Evolutionary conservation across 2,329 filamentous ascomycete genomes (phyloP), one percentile per base, ranked within the genome.

Genomic region (Aureobasidium sp.): DNA sequence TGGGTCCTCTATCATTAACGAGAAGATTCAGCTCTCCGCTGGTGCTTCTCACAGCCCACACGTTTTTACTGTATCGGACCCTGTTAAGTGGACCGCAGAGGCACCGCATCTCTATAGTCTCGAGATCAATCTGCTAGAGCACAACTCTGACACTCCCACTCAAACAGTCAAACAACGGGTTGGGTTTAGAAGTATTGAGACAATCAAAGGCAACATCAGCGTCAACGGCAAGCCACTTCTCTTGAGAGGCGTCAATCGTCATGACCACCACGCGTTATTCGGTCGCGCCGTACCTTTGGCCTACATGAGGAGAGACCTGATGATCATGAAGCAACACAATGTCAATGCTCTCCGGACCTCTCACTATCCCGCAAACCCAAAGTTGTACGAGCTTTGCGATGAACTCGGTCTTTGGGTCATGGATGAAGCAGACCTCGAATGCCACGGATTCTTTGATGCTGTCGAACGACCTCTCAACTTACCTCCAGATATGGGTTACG

Each of bases 271-370:
- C 67, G 85, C 85, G 0, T 73, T 75, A 12, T 80, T 80, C 31
- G 87, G 87, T 3, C 83, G 87, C 0, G 80, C 85, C 0, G 84
- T 89, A 0, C 85, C 86, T 0, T 72, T 82, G 7, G 82, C 86
- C 1, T 87, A 82, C 27, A 81, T 88, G 68, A 80, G 81, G 65
- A 72, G 77, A 15, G 87, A 90, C 66, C 75, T 90, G 1, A 68
- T 86, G 2, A 75, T 85, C 3, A 90, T 90, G 86, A 90, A 90
- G 72, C 76, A 74, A 7, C 81, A 88, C 75, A 89, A 89, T 67
- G 80, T 90, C 73, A 90, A 90, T 65, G 84, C 87, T 0, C 78
- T 90, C 5, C 84, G 87, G 0, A 86, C 83, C 57, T 86, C 82
- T 1, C 87, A 90, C 69, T 86, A 90, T 64, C 84, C 86, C 0